Conservation (phyloP, 192 early-diverging fungal species). For the Umbelopsis ramanniana region DNA sequence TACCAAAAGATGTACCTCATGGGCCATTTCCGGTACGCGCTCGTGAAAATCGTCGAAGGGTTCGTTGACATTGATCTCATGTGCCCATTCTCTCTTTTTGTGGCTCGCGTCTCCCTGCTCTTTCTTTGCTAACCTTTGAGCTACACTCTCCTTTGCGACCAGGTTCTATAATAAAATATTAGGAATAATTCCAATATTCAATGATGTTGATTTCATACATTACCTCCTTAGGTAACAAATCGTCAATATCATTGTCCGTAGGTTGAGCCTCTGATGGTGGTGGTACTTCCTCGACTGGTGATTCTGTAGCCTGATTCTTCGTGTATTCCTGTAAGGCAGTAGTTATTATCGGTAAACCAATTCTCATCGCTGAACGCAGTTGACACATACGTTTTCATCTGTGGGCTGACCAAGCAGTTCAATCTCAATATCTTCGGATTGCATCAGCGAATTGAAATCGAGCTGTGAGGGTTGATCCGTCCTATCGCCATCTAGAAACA, state of each 20-base stretch:
- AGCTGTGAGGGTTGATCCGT: not conserved
- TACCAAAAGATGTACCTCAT: slow-evolving; percentile 46
- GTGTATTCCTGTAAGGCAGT: not conserved
- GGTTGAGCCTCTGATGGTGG: not conserved
- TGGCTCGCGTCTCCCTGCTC: slow-evolving; percentile 3
- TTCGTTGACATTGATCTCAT: slow-evolving; percentile 86
- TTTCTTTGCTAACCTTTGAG: slow-evolving; percentile 1
- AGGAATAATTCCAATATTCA: not conserved
- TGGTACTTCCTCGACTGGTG: not conserved
- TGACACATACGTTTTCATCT: too few species aligned
- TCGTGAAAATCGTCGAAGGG: slow-evolving; percentile 90
- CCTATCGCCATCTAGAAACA: not conserved
- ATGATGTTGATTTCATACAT: not conserved
- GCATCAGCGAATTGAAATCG: slow-evolving; percentile 17
- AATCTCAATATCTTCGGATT: not conserved
- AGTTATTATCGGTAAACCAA: too few species aligned
- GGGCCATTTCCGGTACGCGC: slow-evolving; percentile 88
- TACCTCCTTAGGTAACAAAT: not conserved
- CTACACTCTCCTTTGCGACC: not conserved
- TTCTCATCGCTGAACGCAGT: too few species aligned
- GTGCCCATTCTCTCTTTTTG: slow-evolving; percentile 83
- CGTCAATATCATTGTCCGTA: not conserved
- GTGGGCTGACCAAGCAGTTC: not conserved
- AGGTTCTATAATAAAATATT: not conserved
- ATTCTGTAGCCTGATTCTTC: not conserved